Percentiles rank a stretch among this genome's conserved stretches.
Evolutionary conservation across 192 early-diverging fungal genomes (phyloP).

Genomic region (Borealophlyctis nickersoniae): DNA sequence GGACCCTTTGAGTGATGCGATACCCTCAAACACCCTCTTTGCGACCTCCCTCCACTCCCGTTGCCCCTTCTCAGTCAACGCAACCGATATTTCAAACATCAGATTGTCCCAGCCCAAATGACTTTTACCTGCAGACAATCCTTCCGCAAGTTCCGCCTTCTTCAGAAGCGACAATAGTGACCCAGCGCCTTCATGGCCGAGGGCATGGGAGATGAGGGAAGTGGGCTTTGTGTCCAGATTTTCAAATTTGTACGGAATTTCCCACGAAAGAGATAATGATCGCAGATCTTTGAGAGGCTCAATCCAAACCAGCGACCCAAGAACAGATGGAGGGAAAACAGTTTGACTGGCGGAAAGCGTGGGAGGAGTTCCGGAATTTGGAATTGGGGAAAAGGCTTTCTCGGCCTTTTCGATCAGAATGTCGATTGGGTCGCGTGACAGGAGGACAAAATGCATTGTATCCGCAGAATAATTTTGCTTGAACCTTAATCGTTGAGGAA

Average conservation of each 20-base stretch:
- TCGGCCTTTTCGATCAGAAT: constrained; percentile 21
- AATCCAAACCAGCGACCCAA: constrained; percentile 30
- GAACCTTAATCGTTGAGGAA: constrained; percentile 2
- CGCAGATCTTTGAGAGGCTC: constrained; percentile 39
- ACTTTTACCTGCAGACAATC: constrained; percentile 28
- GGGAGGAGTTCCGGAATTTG: not conserved
- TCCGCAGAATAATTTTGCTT: constrained; percentile 33
- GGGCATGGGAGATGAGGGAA: constrained; percentile 16
- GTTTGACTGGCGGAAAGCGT: constrained; percentile 3
- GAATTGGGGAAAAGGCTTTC: constrained; percentile 13
- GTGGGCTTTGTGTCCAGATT: constrained; percentile 32
- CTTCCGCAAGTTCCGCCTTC: constrained; percentile 26
- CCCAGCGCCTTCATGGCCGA: constrained; percentile 38
- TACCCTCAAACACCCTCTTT: constrained; percentile 12
- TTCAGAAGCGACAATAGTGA: constrained; percentile 35
- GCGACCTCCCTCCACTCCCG: constrained; percentile 27
- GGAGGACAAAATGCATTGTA: constrained; percentile 38
- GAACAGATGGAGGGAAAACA: constrained; percentile 21
- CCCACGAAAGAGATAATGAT: constrained; percentile 36
- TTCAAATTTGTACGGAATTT: constrained; percentile 28
- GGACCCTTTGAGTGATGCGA: constrained; percentile 6
- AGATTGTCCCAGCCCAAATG: constrained; percentile 30
- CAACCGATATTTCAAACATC: constrained; percentile 32
- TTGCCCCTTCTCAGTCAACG: constrained; percentile 34
- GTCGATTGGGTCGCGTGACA: constrained; percentile 22